Evolutionary conservation across 768 basidiomycete species (phyloP), one percentile per base, ranked within the genome.

Genomic region (Clavulina sp.): DNA sequence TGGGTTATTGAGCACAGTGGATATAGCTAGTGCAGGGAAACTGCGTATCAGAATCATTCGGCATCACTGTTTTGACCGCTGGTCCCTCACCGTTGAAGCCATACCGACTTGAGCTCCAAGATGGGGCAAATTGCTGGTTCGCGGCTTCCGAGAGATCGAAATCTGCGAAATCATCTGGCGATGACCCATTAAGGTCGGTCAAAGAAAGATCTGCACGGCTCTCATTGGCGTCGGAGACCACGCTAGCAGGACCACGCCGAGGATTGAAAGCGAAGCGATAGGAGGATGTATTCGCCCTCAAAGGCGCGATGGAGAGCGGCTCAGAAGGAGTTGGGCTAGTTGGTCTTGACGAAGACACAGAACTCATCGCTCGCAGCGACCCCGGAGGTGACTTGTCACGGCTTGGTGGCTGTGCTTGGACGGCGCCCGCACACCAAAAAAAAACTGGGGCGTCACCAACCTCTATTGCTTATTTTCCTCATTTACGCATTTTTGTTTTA

Each of bases 1-100:
- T 0, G 92, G 92, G 59, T 84, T 89, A 60, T 91, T 91, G 49
- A 95, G 74, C 26, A 95, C 85, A 18, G 86, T 91, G 5, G 91
- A 92, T 57, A 95, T 91, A 34, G 89, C 92, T 95, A 63, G 13
- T 44, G 19, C 53, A 7, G 28, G n/a, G 21, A 18, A 28, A 32
- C 16, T 31, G 32, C 6, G 30, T 50, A 31, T 32, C 48, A 41
- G 56, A 7, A 43, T 13, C 28, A 6, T 36, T 36, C 38, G 18
- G 24, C 26, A 28, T 65, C 41, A 47, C 21, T 16, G 29, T 19
- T 16, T 21, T 18, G 38, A n/a, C n/a, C 4, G 13, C 32, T 29
- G 31, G 32, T 54, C 19, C 47, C 76, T 52, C 63, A 85, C 88
- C 88, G 63, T 93, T 84, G 68, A 93, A 92, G 5, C 89, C 89